Base-by-base conservation (phyloP, 768 basidiomycete genomes). In the Melanogaster broomeanus region DNA sequence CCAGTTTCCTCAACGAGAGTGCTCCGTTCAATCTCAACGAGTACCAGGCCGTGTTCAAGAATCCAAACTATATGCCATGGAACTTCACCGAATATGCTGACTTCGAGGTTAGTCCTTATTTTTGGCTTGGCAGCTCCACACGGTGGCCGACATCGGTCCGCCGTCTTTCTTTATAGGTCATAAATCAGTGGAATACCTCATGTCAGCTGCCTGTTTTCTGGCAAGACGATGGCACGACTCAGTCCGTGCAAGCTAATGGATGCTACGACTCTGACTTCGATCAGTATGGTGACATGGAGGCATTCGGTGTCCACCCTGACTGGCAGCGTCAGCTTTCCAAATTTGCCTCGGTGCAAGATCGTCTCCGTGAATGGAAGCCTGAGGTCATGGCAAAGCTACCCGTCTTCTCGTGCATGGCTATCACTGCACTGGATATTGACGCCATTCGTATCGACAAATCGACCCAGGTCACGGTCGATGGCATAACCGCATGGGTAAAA, bases 261-360 rank as follows among this genome's bases (percentile, higher is more conserved):
- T 97, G 94, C 68, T 74, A 85, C 56, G 66, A 72, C 13, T 93
- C 90, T 16, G 92, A 94, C 55, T 95, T 96, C 60, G 94, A 97
- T 70, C 93, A 96, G 54, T 97, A 89, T 60, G 94, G 94, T 56
- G 94, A 97, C 72, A 92, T 93, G 83, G 94, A 97, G 69, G 94
- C 94, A 56, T 96, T 96, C 65, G 94, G 94, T 86, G 93, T 97
- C 27, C 90, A 92, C 71, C 90, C 89, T 40, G 88, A 92, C 72
- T 93, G 85, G 89, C 83, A 96, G 64, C 93, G 94, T 78, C 90
- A 97, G 68, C 74, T 97, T 19, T 83, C 92, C 59, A 97, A 97
- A 65, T 96, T 96, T 69, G 93, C 94, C 33, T 95, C 93, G 50
- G 94, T 96, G 4, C 94, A 97, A 65, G 94, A 97, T 68, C 90